Conservation (phyloP, 2,329 filamentous ascomycete genomes). For the Emmonsia crescens region DNA sequence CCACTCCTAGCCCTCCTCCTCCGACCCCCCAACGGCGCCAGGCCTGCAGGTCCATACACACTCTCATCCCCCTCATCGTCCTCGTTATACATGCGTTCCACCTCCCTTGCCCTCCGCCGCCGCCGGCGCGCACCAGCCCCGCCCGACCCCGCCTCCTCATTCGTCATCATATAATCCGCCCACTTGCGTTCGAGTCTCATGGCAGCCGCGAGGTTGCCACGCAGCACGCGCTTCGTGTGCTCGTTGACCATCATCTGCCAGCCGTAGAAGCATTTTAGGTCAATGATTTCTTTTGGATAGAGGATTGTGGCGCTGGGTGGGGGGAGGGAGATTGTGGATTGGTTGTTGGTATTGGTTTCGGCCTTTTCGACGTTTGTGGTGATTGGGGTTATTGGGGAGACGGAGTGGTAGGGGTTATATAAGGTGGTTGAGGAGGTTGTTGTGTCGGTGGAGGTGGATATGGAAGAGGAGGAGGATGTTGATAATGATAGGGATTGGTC, state of each 20-base stretch:
- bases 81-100: constrained; percentile 65
- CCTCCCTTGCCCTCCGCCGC: constrained; percentile 67
- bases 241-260: constrained; percentile 94
- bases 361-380: not conserved
- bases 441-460: not conserved
- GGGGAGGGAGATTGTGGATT: constrained; percentile 18
- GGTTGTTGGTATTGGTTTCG: constrained; percentile 10
- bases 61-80: constrained; percentile 48
- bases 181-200: constrained; percentile 77
- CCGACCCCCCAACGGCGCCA: constrained; percentile 36
- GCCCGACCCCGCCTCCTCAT: constrained; percentile 63
- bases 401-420: not conserved
- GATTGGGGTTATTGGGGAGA: not conserved
- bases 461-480: constrained; percentile 1
- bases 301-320: constrained; percentile 29
- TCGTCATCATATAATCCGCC: constrained; percentile 88
- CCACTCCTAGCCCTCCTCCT: constrained; percentile 55
- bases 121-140: constrained; percentile 55
- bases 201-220: constrained; percentile 64
- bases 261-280: constrained; percentile 86
- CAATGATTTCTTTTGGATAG: constrained; percentile 69
- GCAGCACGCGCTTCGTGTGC: constrained; percentile 74
- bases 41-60: constrained; percentile 23
- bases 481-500: constrained; percentile 10
- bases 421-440: not conserved